Evolutionary conservation across 257 asterid species (phyloP), one percentile per base, ranked within the genome.

Genomic region (Penstemon barbatus): DNA sequence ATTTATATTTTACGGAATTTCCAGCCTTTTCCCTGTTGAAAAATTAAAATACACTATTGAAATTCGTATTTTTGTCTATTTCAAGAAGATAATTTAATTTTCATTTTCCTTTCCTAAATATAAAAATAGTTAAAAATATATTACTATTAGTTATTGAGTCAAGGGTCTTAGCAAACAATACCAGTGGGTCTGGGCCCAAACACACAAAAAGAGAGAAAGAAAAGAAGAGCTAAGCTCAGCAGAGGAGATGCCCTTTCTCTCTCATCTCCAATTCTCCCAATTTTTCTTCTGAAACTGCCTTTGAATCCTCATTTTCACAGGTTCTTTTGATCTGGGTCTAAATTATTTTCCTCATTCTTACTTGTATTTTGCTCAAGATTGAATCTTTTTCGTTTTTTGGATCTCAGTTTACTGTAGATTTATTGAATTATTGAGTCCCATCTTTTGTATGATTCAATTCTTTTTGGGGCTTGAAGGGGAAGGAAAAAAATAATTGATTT

Each of bases 241-340:
- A 66, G 64, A 51, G 78, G 63, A 76, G 79, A 74, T 83, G 76
- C 82, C 74, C 83, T 74, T 44, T 71, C 78, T 77, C 84, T 79
- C 83, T 75, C 81, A 25, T 25, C 33, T 25, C 33, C 33, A 25
- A 25, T 25, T 25, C 33, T 25, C 33, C 33, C 2, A 25, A 25
- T 25, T 1, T 25, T 25, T 25, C 33, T 25, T 25, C 33, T 25
- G 55, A 62, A 54, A 52, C 41, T 56, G 71, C 69, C 66, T 64
- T 62, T 42, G 73, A 71, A 63, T 78, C 70, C 46, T 42, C 71
- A 37, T 53, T 40, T 76, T 61, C 70, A 48, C 76, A 74, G 79
- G 73, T 72, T 61, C 12, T 71, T 70, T 71, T 72, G 11, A 74
- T 79, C 75, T 25, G 33, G 33, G 33, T 25, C 33, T 25, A 1